Base-by-base conservation (phyloP, 495 filamentous ascomycete genomes). In the Penicillium verhagenii region DNA sequence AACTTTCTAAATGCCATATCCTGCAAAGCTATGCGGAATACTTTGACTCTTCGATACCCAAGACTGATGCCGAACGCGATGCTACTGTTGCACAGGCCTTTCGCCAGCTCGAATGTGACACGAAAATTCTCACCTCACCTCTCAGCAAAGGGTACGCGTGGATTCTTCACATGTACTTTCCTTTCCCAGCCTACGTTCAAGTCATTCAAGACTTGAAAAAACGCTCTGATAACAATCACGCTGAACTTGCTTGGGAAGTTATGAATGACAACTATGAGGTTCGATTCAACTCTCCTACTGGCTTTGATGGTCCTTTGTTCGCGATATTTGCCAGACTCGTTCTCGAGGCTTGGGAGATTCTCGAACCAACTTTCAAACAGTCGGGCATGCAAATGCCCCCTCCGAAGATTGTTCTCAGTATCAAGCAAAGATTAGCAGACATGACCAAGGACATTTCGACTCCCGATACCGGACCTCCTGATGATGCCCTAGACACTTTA, bases 261-360 rank as follows among this genome's bases (percentile, higher is more conserved):
- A 76, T 83, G 73, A 75, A 70, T 57, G 72, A 79, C 1, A 81
- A 82, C 51, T 82, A 70, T 50, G 71, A 77, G 7, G 73, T 66
- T 20, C 69, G 73, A 8, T 72, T 73, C 52, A 23, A 38, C 9
- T 37, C 37, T 7, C 26, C 53, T 20, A n/a, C 42, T 1, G 9
- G 52, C 25, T 44, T 52, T 11, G 58, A 68, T 21, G 64, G 48
- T 47, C 70, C 72, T 8, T 53, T 81, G 6, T 76, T 78, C 55
- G 58, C 59, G 10, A 53, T 77, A 20, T 79, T 83, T 46, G 18
- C 68, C 6, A 70, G 61, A 38, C 35, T 79, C 10, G 53, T 83
- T n/a, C 67, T 83, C 18, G 60, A 69, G 20, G 74, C 73, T 14
- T 83, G 79, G 80, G 69, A 74, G 10, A 68, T 63, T 7, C 50